Base-by-base conservation (phyloP, 768 basidiomycete genomes). In the Omphalotus guepiniiformis region DNA sequence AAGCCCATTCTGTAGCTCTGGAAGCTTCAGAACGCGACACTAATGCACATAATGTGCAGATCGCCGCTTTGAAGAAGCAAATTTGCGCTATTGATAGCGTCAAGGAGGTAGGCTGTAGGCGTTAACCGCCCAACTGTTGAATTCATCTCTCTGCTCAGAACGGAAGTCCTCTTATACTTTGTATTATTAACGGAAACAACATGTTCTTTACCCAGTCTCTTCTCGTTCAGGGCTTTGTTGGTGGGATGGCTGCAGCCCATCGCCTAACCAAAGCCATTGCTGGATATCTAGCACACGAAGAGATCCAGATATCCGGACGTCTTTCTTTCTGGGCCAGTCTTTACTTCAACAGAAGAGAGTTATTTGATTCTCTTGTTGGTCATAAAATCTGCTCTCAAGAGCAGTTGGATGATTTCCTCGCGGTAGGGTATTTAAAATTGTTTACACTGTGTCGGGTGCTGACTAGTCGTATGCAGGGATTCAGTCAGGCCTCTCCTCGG, bases 311-410 rank as follows among this genome's bases (percentile, higher is more conserved):
- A 47, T 75, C 79, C 49, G 81, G 79, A 25, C 74, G 81, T 7
- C 71, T 86, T 32, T 85, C 85, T 22, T 86, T 88, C 62, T 88
- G 84, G 85, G 77, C 86, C 41, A 79, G 79, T 36, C 61, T 89
- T 52, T 88, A 80, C 68, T 76, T 79, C 65, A 86, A 85, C 71
- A 83, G 76, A 64, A 57, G 65, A 44, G 75, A 75, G 26, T 65
- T 85, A 37, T 60, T 73, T 9, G 75, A 78, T 42, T 64, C 66
- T 41, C 72, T 86, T 29, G 63, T 75, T 47, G 67, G 65, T 26
- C 72, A 76, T 55, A 72, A 74, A 42, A 62, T 82, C 43, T 88
- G 85, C 58, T 75, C 75, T 38, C 67, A 69, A 18, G 82, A 83
- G 40, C 83, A 88, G 52, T 74, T 87, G 53, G 79, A 85, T 40